Conservation (phyloP, 2,329 filamentous ascomycete genomes). For the Curvularia spicifera region DNA sequence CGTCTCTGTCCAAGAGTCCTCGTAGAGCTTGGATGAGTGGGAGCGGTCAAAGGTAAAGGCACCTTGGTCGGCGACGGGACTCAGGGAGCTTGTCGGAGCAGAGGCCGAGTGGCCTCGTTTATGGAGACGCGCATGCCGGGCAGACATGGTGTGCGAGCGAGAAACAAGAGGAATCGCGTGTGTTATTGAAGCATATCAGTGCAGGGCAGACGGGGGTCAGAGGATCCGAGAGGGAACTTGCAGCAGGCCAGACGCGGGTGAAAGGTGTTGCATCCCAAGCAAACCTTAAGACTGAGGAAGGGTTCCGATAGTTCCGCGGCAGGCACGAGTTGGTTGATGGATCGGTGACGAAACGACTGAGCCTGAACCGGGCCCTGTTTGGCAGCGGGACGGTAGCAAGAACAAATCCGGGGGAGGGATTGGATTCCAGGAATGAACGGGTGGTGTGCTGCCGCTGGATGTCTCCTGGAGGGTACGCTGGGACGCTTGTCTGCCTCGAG, state of each 20-base stretch:
- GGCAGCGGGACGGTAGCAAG: slow-evolving; percentile 10
- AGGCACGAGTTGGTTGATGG: slow-evolving; percentile 3
- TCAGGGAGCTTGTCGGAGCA: slow-evolving; percentile 44
- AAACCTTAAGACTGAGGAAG: background rate
- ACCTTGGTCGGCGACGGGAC: slow-evolving; percentile 37
- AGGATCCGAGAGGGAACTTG: background rate
- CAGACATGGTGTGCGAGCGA: slow-evolving; percentile 18
- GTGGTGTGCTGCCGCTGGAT: slow-evolving; percentile 9
- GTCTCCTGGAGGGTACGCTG: slow-evolving; percentile 12
- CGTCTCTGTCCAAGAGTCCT: slow-evolving; percentile 43
- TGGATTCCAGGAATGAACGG: slow-evolving; percentile 7
- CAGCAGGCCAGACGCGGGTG: slow-evolving; percentile 3
- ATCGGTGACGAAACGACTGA: slow-evolving; percentile 19
- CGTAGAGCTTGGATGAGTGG: slow-evolving; percentile 44
- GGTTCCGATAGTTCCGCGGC: slow-evolving; percentile 18
- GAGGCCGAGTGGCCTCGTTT: slow-evolving; percentile 51
- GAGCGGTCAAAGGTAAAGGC: slow-evolving; percentile 44
- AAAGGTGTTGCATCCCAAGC: slow-evolving; percentile 14
- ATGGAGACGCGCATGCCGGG: slow-evolving; percentile 47
- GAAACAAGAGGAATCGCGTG: background rate
- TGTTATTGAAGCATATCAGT: slow-evolving; percentile 22
- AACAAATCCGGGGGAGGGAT: slow-evolving; percentile 16
- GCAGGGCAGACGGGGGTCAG: slow-evolving; percentile 1
- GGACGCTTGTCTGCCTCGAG: slow-evolving; percentile 5
- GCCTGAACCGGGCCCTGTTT: slow-evolving; percentile 11